Evolutionary conservation across 2,329 filamentous ascomycete species (phyloP).

Genomic region (Teratosphaeria zuluensis): DNA sequence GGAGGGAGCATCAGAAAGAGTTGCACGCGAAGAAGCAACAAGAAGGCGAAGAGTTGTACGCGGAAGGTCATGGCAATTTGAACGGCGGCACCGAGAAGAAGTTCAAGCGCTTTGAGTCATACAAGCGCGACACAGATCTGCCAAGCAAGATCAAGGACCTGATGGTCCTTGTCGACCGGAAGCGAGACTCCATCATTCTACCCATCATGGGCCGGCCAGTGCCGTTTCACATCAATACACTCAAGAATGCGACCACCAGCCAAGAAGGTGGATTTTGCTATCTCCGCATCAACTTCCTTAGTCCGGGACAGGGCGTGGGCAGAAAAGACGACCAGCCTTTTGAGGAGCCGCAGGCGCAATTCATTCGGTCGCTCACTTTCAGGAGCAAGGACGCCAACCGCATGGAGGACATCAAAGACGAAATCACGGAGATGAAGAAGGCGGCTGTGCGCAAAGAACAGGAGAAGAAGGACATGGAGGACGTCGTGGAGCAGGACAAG

Average conservation of each 20-base stretch:
- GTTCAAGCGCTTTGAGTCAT: constrained; percentile 98
- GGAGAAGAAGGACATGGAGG: constrained; percentile 99
- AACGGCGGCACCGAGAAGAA: constrained; percentile 94
- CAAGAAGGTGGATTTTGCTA: constrained; percentile 92
- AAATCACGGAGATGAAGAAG: constrained; percentile 95
- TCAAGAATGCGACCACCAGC: constrained; percentile 98
- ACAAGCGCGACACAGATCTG: constrained; percentile 94
- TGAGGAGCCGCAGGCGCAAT: constrained; percentile 90
- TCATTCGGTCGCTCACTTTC: constrained; percentile 91
- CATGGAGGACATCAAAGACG: constrained; percentile 80
- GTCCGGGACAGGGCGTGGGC: constrained; percentile 92
- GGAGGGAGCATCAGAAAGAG: constrained; percentile 88
- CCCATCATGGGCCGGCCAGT: constrained; percentile 97
- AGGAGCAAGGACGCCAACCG: constrained; percentile 80
- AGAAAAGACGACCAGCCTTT: constrained; percentile 96
- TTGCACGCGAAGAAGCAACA: constrained; percentile 78
- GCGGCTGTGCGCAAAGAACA: constrained; percentile 86
- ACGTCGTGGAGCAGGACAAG: constrained; percentile 98
- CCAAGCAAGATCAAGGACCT: constrained; percentile 74
- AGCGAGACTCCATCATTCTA: constrained; percentile 81
- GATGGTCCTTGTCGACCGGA: constrained; percentile 80
- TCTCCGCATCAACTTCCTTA: constrained; percentile 92
- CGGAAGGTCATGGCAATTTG: constrained; percentile 71
- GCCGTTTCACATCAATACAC: constrained; percentile 94
- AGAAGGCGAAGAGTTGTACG: constrained; percentile 75